These are phyloP conservation scores for Colletotrichum kahawae DNA, from an alignment of 2,329 filamentous ascomycete genomes.

Conservation along the genomic window DNA sequence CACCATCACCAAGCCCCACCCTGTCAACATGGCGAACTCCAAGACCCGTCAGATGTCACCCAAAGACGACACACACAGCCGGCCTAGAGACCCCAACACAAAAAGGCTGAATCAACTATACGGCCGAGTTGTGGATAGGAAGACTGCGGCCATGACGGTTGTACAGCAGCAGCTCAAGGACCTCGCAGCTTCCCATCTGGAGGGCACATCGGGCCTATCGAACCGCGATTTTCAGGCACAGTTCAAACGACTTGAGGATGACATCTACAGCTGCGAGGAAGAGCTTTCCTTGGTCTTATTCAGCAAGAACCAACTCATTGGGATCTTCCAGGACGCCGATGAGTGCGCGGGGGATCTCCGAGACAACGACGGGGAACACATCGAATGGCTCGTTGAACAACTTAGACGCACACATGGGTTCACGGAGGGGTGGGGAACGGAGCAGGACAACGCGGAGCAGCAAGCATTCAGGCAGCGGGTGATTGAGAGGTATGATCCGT, in stretches of 20 bases:
- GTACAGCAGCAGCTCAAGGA: neutral
- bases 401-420: neutral
- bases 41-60: neutral
- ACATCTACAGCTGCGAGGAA: neutral
- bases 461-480: neutral
- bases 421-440: neutral
- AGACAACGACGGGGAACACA: neutral
- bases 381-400: neutral
- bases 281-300: neutral
- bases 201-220: neutral
- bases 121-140: neutral
- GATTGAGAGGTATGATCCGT: neutral
- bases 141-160: neutral
- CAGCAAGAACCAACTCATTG: neutral
- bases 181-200: neutral
- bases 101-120: neutral
- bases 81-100: neutral
- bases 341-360: neutral
- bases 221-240: neutral
- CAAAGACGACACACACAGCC: neutral
- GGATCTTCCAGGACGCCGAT: neutral
- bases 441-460: neutral
- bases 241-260: neutral
- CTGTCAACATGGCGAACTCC: neutral
- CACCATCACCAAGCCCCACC: neutral